A percentile compares a stretch with the other conserved stretches of the same genome.
Conservation (phyloP, 768 basidiomycete species). For the Mycena metata region DNA sequence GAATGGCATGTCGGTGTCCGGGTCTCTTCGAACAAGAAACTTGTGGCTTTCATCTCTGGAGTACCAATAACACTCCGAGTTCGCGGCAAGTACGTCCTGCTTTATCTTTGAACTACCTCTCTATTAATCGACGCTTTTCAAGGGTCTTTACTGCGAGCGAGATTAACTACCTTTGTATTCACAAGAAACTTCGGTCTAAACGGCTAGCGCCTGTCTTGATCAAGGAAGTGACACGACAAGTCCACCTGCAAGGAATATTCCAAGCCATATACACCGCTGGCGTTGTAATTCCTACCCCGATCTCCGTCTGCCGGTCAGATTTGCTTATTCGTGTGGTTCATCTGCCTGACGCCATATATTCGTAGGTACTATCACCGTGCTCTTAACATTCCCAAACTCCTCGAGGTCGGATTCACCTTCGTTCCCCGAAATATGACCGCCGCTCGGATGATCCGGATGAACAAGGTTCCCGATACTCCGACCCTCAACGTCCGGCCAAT, state of each 20-base stretch:
- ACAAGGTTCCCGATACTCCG: conserved; percentile 72
- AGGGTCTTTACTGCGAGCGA: conserved; percentile 84
- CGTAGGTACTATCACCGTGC: conserved; percentile 91
- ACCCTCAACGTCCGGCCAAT: conserved; percentile 88
- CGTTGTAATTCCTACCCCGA: conserved; percentile 92
- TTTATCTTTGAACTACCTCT: conserved; percentile 2
- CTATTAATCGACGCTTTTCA: conserved; percentile 14
- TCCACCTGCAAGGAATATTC: conserved; percentile 90
- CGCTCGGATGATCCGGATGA: conserved; percentile 87
- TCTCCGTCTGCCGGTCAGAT: conserved; percentile 83
- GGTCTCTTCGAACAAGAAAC: conserved; percentile 89
- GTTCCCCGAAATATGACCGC: conserved; percentile 90
- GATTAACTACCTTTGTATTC: conserved; percentile 97
- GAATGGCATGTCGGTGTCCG: conserved; percentile 98
- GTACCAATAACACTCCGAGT: conserved; percentile 91
- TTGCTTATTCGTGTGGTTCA: not conserved
- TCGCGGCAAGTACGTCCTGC: conserved; percentile 75
- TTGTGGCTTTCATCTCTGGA: conserved; percentile 97
- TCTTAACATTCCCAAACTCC: conserved; percentile 91
- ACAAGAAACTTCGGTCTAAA: conserved; percentile 97
- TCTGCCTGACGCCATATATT: conserved; percentile 23
- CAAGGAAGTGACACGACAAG: conserved; percentile 96
- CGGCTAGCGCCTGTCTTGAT: conserved; percentile 96
- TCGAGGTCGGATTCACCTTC: conserved; percentile 90
- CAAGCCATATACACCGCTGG: conserved; percentile 99